Evolutionary conservation across 2,329 filamentous ascomycete species (phyloP).

Genomic region (Nothopassalora personata): DNA sequence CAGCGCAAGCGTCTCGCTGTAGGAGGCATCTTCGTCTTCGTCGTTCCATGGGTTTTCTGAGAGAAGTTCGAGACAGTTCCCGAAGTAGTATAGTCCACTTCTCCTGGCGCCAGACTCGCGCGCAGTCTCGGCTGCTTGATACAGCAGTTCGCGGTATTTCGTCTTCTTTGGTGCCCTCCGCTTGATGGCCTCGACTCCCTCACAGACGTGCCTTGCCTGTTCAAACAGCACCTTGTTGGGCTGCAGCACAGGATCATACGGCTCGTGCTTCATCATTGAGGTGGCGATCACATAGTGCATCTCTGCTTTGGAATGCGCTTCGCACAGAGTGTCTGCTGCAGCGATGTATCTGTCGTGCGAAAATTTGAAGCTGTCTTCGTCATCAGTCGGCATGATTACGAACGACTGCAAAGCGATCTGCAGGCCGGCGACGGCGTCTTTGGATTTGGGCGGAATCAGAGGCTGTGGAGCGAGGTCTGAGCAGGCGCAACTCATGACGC

Average conservation of each 20-base stretch:
- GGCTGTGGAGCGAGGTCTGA: constrained; percentile 47
- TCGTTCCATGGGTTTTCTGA: constrained; percentile 75
- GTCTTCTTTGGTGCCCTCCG: constrained; percentile 48
- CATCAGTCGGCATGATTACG: constrained; percentile 73
- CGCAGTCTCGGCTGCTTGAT: constrained; percentile 71
- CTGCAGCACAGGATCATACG: constrained; percentile 52
- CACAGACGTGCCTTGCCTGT: constrained; percentile 75
- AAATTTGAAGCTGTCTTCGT: constrained; percentile 81
- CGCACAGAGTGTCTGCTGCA: constrained; percentile 65
- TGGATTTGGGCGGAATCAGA: constrained; percentile 53
- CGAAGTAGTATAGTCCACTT: constrained; percentile 78
- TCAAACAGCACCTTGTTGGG: constrained; percentile 55
- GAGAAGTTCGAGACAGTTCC: constrained; percentile 69
- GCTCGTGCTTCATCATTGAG: constrained; percentile 67
- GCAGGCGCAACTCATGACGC: constrained; percentile 70
- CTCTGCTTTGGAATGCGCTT: constrained; percentile 60
- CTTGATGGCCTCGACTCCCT: constrained; percentile 70
- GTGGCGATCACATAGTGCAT: constrained; percentile 92
- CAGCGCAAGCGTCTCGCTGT: constrained; percentile 78
- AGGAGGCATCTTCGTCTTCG: constrained; percentile 62
- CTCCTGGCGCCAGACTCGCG: constrained; percentile 76
- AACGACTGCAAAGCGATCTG: constrained; percentile 75
- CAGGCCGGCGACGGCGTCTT: constrained; percentile 71
- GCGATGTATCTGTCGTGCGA: constrained; percentile 82
- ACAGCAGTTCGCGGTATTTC: constrained; percentile 66